phyloP scores from a whole-genome alignment of 768 basidiomycete genomes.

The Punctularia strigosozonata region DNA sequence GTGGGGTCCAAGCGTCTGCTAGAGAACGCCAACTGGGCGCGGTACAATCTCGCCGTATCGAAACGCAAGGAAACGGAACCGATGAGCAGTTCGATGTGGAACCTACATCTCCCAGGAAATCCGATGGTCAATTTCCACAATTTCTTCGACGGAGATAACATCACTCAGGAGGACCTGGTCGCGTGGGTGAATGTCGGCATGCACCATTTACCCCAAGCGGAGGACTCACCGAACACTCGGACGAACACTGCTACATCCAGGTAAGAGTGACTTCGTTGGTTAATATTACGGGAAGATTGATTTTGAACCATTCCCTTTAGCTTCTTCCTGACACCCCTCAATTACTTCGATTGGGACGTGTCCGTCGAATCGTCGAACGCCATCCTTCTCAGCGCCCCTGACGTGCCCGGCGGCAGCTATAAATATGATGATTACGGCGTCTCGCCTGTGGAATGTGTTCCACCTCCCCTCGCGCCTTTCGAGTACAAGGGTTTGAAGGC shows the following conservation, averaged over 20 bases:
- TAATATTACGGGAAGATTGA: neutral
- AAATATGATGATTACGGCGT: conserved; percentile 43
- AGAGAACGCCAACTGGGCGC: conserved; percentile 57
- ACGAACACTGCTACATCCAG: conserved; percentile 44
- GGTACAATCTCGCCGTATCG: conserved; percentile 48
- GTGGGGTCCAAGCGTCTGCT: conserved; percentile 47
- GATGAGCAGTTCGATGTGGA: conserved; percentile 46
- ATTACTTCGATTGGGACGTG: conserved; percentile 54
- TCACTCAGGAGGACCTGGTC: conserved; percentile 54
- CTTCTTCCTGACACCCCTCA: conserved; percentile 48
- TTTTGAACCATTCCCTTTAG: conserved; percentile 14
- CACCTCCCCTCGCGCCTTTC: conserved; percentile 24
- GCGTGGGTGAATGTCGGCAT: conserved; percentile 58
- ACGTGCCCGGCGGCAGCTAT: conserved; percentile 24
- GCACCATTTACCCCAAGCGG: conserved; percentile 56
- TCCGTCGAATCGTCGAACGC: conserved; percentile 47
- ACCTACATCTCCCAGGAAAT: conserved; percentile 44
- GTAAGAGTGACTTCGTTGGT: conserved; percentile 13
- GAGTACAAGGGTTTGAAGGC: conserved; percentile 23
- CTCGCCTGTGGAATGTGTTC: conserved; percentile 27
- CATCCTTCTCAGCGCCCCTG: conserved; percentile 31
- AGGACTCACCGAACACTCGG: conserved; percentile 52
- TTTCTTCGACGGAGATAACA: conserved; percentile 53
- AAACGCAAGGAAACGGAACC: conserved; percentile 52
- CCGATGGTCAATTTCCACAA: conserved; percentile 48